Base-by-base conservation (phyloP, 768 basidiomycete species). In the Kwoniella sp. region DNA sequence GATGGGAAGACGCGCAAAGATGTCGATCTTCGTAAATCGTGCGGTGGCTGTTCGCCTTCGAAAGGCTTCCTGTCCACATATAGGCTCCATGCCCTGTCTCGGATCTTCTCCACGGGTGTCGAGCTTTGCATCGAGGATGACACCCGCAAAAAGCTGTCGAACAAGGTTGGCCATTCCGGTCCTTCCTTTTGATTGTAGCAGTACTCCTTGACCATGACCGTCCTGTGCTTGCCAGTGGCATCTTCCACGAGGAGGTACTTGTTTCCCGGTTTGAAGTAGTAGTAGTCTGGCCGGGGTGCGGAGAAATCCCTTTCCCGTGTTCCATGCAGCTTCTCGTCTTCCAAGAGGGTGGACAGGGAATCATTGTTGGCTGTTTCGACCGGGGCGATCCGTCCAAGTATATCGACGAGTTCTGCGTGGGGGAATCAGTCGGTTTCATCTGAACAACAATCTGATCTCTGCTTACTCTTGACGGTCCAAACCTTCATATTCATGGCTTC, bases 211-310 rank as follows among this genome's bases (percentile, higher is more conserved):
- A 82, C 80, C 46, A 86, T 83, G 57, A 98, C 81, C 1, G 95
- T 88, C 12, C 89, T 85, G 33, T 91, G 78, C 61, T 89, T 85
- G 47, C 85, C 83, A 3, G 80, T 81, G 50, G 89, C 80, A 65
- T 98, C 93, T 71, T 98, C 92, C n/a, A 96, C 81, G 37, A 98
- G 80, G 38, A 96, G 80, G 70, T 89, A 96, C 67, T 81, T 84
- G 45, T 80, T 82, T 34, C 79, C 79, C 34, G 83, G 82, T 15
- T 81, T 75, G 73, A 98, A 98, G 72, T 98, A 99, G 50, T 80
- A 82, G 67, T 83, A 89, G 73, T 92, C 90, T 58, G 86, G 84
- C 43, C 91, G 83, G 57, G 82, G 88, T 57, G 91, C 87, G 17
- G 82, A 84, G 1, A 89, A 85, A 75, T 99, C 95, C 39, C 93